Conservation (phyloP, 1,284 basidiomycete species). For the Inonotus hispidus region DNA sequence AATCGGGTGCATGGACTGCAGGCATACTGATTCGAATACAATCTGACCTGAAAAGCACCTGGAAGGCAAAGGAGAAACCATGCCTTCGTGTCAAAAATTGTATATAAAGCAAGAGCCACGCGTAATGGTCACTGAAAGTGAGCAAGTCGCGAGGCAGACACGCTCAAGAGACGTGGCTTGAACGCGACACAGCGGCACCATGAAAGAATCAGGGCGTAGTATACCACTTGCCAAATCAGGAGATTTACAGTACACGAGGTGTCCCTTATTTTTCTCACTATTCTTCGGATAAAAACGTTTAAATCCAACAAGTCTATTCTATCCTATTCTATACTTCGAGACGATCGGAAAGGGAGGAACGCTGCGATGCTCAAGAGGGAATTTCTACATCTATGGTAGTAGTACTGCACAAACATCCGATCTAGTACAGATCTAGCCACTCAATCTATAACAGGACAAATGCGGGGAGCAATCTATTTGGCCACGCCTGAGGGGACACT, state of each 20-base stretch:
- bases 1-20: neutral
- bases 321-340: neutral
- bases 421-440: neutral
- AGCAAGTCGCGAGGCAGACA: constrained; percentile 5
- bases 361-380: neutral
- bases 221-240: constrained; percentile 1
- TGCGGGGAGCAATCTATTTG: neutral
- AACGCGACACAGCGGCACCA: neutral
- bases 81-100: neutral
- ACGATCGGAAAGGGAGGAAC: neutral
- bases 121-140: neutral
- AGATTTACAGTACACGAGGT: constrained; percentile 1
- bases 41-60: neutral
- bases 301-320: neutral
- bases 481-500: neutral
- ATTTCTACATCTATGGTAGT: neutral
- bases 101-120: constrained; percentile 4
- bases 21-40: neutral
- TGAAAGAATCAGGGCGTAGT: neutral
- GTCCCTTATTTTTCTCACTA: neutral
- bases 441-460: neutral
- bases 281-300: neutral
- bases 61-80: neutral
- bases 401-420: constrained; percentile 9
- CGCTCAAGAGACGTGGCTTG: neutral